Percentiles rank a stretch among this genome's conserved stretches.
Conservation (phyloP, 306 rosid genomes). For the Luffa acutangula region DNA sequence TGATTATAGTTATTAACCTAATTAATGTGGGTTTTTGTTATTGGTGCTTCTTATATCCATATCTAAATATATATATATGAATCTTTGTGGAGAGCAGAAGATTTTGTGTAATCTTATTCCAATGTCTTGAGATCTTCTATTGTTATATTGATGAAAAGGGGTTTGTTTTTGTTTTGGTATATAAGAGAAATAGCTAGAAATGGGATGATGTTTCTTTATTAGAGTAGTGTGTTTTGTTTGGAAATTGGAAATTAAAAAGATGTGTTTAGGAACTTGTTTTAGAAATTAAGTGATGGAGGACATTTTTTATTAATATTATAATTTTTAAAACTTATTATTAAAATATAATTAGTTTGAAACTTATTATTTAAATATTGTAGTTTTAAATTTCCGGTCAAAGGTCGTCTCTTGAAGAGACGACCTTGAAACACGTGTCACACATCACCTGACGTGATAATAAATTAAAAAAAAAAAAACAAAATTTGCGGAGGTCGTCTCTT, state of each 20-base stretch:
- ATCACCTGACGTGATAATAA: too few relatives aligned
- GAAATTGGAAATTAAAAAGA: too few relatives aligned
- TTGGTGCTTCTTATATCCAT: not conserved
- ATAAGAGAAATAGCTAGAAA: not conserved
- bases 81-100: not conserved
- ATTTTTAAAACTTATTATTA: too few relatives aligned
- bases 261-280: not conserved
- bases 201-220: not conserved
- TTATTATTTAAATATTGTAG: too few relatives aligned
- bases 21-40: not conserved
- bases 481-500: too few relatives aligned
- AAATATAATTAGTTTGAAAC: too few relatives aligned
- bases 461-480: too few relatives aligned
- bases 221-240: not conserved
- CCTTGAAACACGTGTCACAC: too few relatives aligned
- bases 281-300: too few relatives aligned
- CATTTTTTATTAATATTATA: too few relatives aligned
- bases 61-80: not conserved
- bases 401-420: too few relatives aligned
- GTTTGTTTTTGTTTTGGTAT: not conserved
- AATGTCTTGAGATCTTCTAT: not conserved
- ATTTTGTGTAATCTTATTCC: not conserved
- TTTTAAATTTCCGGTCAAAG: too few relatives aligned
- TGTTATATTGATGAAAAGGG: not conserved
- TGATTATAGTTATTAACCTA: not conserved